Evolutionary conservation across 1,284 basidiomycete genomes (phyloP), one percentile per base, ranked within the genome.

Genomic region (Cystobasidium slooffiae): DNA sequence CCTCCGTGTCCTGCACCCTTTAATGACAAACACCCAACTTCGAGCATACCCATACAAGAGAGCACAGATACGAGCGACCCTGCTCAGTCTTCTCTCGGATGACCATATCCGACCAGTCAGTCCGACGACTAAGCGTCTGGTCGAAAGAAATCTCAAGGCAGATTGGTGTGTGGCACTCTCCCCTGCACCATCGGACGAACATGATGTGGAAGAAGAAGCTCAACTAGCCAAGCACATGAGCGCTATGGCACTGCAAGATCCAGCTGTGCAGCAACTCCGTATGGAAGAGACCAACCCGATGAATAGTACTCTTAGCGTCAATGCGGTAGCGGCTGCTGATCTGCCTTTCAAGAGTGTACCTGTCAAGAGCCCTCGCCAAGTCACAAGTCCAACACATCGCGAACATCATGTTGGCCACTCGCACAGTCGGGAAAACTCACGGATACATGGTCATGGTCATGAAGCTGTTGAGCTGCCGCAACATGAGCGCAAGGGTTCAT

Each of bases 11-110:
- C 86, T 99, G 5, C 93, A 98, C 80, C 96, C 96, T 0, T 88
- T 99, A 4, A 86, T 99, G 37, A 94, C 92, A 18, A 93, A 93
- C 81, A 99, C 97, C 0, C 97, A 99, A 82, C 86, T 99, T 6
- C 89, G 90, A 44, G 85, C 79, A 85, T 70, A 85, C 76, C 90
- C 93, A 0, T 98, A 99, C 85, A 99, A 99, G 82, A 90, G 94
- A 5, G 86, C 90, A 0, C 91, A 97, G 81, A 92, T 99, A 77
- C 88, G 92, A 12, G 87, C 88, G 55, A 86, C 92, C 6, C 87
- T 99, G n/a, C 88, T 93, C 77, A 90, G 88, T 0, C 86, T 97
- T 31, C 85, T 91, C 51, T 86, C 88, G 65, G 87, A 94, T 78
- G 86, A 88, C 3, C 86, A 88, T 66, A 90, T 97, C 74, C 88